A percentile compares a stretch with the other conserved stretches of the same genome.
Evolutionary conservation across 2,329 filamentous ascomycete genomes (phyloP).

Genomic region (Fusarium metavorans): DNA sequence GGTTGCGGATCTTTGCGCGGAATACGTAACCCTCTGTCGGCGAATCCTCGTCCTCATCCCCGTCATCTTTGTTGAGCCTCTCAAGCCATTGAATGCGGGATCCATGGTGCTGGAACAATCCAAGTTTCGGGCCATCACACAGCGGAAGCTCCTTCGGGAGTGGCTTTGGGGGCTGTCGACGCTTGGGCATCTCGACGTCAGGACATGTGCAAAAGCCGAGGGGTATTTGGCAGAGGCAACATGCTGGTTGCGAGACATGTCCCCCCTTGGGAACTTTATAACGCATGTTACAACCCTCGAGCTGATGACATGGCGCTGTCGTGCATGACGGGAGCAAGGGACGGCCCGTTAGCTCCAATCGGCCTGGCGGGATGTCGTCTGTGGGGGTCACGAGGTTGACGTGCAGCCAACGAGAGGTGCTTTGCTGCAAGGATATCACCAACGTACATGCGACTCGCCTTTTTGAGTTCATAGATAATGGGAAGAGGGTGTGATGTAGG

Average conservation of each 20-base stretch:
- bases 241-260: neutral
- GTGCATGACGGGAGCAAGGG: neutral
- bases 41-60: neutral
- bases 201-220: neutral
- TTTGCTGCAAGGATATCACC: neutral
- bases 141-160: neutral
- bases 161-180: neutral
- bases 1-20: neutral
- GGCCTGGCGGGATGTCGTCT: neutral
- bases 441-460: neutral
- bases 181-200: neutral
- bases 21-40: neutral
- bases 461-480: neutral
- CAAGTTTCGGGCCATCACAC: neutral
- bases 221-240: neutral
- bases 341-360: neutral
- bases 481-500: neutral
- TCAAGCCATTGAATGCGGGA: neutral
- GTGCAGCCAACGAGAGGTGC: neutral
- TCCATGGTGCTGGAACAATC: neutral
- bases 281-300: neutral
- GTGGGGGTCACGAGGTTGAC: neutral
- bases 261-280: neutral
- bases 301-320: neutral
- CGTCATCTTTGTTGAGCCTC: neutral